Conservation (phyloP, 345 rosid genomes). For the Cardamine occulta region DNA sequence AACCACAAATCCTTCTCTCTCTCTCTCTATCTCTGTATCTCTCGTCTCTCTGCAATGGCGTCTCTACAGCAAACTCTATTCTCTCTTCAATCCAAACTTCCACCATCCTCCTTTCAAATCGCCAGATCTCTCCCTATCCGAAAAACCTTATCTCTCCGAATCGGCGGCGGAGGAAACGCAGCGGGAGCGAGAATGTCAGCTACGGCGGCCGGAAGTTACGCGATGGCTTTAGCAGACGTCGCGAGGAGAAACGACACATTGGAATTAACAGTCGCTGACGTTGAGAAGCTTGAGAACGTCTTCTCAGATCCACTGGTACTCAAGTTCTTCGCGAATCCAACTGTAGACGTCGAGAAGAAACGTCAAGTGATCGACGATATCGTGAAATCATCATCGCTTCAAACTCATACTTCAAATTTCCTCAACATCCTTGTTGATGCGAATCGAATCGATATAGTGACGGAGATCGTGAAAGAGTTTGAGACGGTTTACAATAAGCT, state of each 20-base stretch:
- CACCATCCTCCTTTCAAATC: slow-evolving; percentile 48
- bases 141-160: slow-evolving; percentile 44
- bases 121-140: slow-evolving; percentile 48
- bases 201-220: slow-evolving; percentile 71
- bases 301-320: slow-evolving; percentile 58
- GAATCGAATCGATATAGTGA: slow-evolving; percentile 58
- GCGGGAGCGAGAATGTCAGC: slow-evolving; percentile 62
- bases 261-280: slow-evolving; percentile 69
- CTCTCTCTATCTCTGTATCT: slow-evolving; percentile 8
- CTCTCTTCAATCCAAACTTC: slow-evolving; percentile 61
- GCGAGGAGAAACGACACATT: slow-evolving; percentile 67
- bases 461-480: slow-evolving; percentile 76
- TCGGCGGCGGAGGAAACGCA: slow-evolving; percentile 42
- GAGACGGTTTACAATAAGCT: slow-evolving; percentile 67
- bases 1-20: slow-evolving; percentile 29
- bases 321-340: slow-evolving; percentile 71
- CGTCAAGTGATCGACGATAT: slow-evolving; percentile 64
- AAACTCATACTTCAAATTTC: slow-evolving; percentile 65
- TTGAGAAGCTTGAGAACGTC: slow-evolving; percentile 71
- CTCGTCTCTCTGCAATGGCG: slow-evolving; percentile 54
- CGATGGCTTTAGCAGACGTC: slow-evolving; percentile 73
- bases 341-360: slow-evolving; percentile 55
- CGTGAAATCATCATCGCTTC: slow-evolving; percentile 52
- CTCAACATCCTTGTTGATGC: slow-evolving; percentile 72
- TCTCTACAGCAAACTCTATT: slow-evolving; percentile 58